Evolutionary conservation across 2,329 filamentous ascomycete species (phyloP).

Genomic region (Penicillium sp.): DNA sequence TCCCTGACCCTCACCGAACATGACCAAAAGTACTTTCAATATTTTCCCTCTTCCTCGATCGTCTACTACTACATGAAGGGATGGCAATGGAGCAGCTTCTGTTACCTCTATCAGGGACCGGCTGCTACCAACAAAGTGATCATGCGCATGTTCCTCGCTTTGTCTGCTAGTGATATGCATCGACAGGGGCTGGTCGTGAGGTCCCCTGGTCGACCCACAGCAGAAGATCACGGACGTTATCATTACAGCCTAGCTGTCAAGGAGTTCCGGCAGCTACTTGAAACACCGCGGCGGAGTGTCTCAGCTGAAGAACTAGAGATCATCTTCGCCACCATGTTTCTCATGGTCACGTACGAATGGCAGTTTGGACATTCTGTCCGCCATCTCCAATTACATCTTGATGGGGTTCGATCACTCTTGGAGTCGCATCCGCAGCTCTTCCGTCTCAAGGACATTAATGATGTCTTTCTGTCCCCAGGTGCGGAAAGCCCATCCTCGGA

Average conservation of each 20-base stretch:
- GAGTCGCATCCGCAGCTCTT: constrained; percentile 42
- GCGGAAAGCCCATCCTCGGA: constrained; percentile 13
- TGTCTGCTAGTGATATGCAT: constrained; percentile 44
- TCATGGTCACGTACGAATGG: constrained; percentile 44
- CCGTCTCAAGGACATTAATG: constrained; percentile 34
- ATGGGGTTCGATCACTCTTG: constrained; percentile 42
- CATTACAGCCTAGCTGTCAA: constrained; percentile 44
- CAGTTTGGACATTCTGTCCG: constrained; percentile 41
- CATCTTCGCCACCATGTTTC: constrained; percentile 42
- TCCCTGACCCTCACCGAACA: constrained; percentile 40
- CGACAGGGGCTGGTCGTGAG: constrained; percentile 34
- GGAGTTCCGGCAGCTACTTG: constrained; percentile 42
- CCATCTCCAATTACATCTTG: constrained; percentile 42
- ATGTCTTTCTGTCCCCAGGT: constrained; percentile 32
- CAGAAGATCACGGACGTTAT: constrained; percentile 38
- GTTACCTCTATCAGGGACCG: constrained; percentile 42
- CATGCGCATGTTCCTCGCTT: constrained; percentile 47
- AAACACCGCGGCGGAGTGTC: constrained; percentile 33
- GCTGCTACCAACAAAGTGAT: constrained; percentile 42
- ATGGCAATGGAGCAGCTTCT: constrained; percentile 44
- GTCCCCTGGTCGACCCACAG: constrained; percentile 33
- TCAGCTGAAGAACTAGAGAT: constrained; percentile 37
- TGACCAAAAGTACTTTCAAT: constrained; percentile 41
- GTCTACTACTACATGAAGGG: constrained; percentile 44
- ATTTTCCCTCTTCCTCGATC: constrained; percentile 40